A percentile compares a stretch with the other conserved stretches of the same genome.
Conservation (phyloP, 164 flowering plant genomes). For the Buxus sempervirens region DNA sequence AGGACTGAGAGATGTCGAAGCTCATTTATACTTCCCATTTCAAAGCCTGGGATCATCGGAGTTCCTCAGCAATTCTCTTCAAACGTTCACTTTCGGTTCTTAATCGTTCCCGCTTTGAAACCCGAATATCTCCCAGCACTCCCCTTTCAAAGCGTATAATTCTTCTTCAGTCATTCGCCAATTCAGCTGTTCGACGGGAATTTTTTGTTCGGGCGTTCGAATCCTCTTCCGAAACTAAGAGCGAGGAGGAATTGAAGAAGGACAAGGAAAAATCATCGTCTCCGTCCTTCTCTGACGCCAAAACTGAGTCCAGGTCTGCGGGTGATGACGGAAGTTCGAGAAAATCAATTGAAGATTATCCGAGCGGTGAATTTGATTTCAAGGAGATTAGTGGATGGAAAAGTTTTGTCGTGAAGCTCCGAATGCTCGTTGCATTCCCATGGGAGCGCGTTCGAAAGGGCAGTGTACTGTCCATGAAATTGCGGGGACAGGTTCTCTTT, state of each 20-base stretch:
- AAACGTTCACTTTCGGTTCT: slow-evolving; percentile 1
- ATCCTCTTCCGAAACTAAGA: slow-evolving; percentile 21
- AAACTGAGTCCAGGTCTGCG: slow-evolving; percentile 5
- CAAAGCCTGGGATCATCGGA: slow-evolving; percentile 18
- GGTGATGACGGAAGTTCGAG: slow-evolving; percentile 20
- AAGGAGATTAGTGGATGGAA: slow-evolving; percentile 49
- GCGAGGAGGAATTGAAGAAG: slow-evolving; percentile 1
- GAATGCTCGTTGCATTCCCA: slow-evolving; percentile 74
- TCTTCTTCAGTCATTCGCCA: slow-evolving; percentile 2
- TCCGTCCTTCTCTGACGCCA: background rate
- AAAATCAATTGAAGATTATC: slow-evolving; percentile 39
- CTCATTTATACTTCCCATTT: slow-evolving; percentile 30
- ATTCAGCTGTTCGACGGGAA: slow-evolving; percentile 2
- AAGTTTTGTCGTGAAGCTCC: slow-evolving; percentile 55
- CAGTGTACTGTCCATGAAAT: slow-evolving; percentile 69
- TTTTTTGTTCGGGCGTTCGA: slow-evolving; percentile 35
- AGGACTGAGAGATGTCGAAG: slow-evolving; percentile 33
- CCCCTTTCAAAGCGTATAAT: slow-evolving; percentile 7
- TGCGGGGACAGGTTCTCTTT: slow-evolving; percentile 72
- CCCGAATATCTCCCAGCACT: slow-evolving; percentile 1
- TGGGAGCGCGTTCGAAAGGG: slow-evolving; percentile 86
- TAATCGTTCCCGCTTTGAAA: background rate
- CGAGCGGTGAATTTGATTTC: slow-evolving; percentile 67
- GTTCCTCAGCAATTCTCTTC: slow-evolving; percentile 14
- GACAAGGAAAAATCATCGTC: background rate